Base-by-base conservation (phyloP, 345 rosid genomes). In the Firmiana major region DNA sequence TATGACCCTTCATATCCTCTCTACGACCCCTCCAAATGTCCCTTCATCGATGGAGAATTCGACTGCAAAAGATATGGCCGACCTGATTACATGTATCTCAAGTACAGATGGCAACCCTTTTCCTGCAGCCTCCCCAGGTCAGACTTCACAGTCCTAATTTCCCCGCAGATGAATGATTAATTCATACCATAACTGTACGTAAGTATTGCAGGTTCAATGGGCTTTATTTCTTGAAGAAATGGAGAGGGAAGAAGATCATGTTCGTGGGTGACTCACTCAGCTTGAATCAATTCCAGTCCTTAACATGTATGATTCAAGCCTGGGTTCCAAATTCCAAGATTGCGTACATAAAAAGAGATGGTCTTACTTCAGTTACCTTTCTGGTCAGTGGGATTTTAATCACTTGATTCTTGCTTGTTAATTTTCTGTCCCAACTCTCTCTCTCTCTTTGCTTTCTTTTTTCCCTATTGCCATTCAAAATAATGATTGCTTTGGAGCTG, bases 191-290 rank as follows among this genome's bases (percentile, higher is more conserved):
- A 36, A n/a, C n/a, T n/a, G n/a, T n/a, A n/a, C n/a, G n/a, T n/a
- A n/a, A n/a, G n/a, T n/a, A n/a, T n/a, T 40, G 67, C 89, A 94
- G 99, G 91, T 95, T 95, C 79, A 90, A 90, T 84, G 99, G 97
- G 78, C 5, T 82, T 78, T 80, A 80, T 83, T 92, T 95, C 81
- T 73, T 95, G 85, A 84, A 87, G 84, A 92, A 83, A 83, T 90
- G 90, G 93, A 87, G 93, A 73, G 98, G 98, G 82, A 94, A 94
- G 85, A 91, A 88, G 90, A 91, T 94, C 42, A 94, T 94, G 98
- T 94, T 94, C 74, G 98, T 94, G 55, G 98, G 98, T 5, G 98
- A 94, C 86, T 94, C 98, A 74, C 88, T 94, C 84, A 93, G 95
- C 84, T 75, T 79, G 69, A 93, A 94, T 86, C 94, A 91, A 81